Conservation (phyloP, 2,329 filamentous ascomycete species). For the Rutstroemia sp. region DNA sequence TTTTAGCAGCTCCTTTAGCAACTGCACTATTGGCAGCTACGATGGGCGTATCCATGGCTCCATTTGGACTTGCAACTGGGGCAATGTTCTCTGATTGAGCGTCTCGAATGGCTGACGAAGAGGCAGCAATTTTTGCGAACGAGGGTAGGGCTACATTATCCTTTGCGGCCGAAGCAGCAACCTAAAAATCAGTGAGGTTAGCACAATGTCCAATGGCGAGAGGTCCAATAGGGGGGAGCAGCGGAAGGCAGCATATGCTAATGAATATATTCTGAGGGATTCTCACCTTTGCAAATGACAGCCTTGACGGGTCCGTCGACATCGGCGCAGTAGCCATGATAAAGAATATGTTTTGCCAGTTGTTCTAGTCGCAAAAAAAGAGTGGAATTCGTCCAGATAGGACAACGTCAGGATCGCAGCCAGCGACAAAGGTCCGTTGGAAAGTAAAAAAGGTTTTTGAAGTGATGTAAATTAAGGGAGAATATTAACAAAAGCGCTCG, state of each 20-base stretch:
- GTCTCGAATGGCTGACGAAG: constrained; percentile 26
- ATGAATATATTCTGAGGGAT: not conserved
- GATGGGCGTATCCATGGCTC: constrained; percentile 4
- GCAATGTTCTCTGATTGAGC: constrained; percentile 22
- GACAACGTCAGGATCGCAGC: constrained; percentile 28
- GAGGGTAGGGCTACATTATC: constrained; percentile 30
- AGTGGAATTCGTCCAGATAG: constrained; percentile 25
- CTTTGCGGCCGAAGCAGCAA: constrained; percentile 41
- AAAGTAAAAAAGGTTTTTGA: constrained; percentile 17
- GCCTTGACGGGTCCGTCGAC: constrained; percentile 45
- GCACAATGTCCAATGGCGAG: not conserved
- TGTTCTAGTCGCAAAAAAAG: constrained; percentile 20
- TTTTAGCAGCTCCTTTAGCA: constrained; percentile 1
- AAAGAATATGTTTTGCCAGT: constrained; percentile 11
- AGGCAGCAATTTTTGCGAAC: constrained; percentile 25
- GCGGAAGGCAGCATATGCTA: not conserved
- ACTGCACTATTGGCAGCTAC: constrained; percentile 8
- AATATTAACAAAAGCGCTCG: constrained; percentile 30
- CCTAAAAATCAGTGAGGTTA: constrained; percentile 30
- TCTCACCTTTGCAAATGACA: constrained; percentile 71
- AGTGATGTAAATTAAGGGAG: constrained; percentile 29
- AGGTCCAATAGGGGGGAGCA: constrained; percentile 8
- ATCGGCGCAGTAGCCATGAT: constrained; percentile 41
- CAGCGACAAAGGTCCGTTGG: constrained; percentile 23
- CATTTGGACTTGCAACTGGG: constrained; percentile 9